Evolutionary conservation across 2,329 filamentous ascomycete species (phyloP), one percentile per base, ranked within the genome.

Genomic region (Aureobasidium zeae): DNA sequence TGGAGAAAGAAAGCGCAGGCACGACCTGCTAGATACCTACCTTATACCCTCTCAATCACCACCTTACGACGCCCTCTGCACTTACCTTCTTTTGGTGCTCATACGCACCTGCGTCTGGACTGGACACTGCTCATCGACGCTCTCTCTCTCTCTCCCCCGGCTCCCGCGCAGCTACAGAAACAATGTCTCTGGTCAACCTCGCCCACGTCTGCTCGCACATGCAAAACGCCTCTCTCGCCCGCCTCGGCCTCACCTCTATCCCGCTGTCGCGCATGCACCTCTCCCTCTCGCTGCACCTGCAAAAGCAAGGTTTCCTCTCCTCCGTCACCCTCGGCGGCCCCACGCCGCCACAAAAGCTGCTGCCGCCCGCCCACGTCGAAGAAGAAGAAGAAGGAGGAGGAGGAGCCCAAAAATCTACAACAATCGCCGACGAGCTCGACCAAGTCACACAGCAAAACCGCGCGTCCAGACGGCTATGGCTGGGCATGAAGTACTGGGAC

Each of bases 401-500:
- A n/a, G n/a, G n/a, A n/a, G 16, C 19, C 9, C 22, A 12, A 3
- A 7, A 20, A 2, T 3, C 38, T 2, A 12, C 48, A 6, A 9
- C 34, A 38, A 28, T 46, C 58, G 15, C 26, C 11, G 11, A 45
- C 16, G 34, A 45, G 12, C 52, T 53, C 22, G 47, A 47, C 7
- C 48, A 55, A 35, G 53, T 63, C 29, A 63, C 60, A 36, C 56
- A 56, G 44, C 53, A 53, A 17, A 94, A 93, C 64, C 76, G 86
- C 26, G 75, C 86, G 4, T 73, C 70, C 28, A 74, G 85, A 58
- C 73, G 88, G 48, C 68, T 95, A 52, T 95, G 88, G 88, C 65
- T 95, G 10, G 86, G 86, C 1, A 68, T 94, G 56, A 94, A 94
- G 68, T 94, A 94, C 73, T 85, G 77, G 76, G 79, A 87, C 53